Evolutionary conservation across 148 eudicot genomes (phyloP).

Genomic region (Talinum fruticosum): DNA sequence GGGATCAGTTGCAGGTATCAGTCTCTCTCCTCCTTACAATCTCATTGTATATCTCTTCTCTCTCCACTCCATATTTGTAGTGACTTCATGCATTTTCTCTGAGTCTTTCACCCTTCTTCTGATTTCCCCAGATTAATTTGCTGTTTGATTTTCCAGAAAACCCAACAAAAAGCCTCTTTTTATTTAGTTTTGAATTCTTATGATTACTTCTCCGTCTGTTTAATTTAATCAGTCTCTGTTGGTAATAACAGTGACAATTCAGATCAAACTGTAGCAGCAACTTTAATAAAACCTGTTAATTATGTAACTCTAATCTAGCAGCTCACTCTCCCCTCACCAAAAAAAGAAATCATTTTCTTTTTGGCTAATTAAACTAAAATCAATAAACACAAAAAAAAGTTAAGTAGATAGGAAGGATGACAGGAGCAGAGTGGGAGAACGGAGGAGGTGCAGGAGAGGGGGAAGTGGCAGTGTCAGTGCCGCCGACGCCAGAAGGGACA

Average conservation of each 20-base stretch:
- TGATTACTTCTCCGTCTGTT: too few species aligned
- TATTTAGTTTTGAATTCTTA: too few species aligned
- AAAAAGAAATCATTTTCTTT: constrained; percentile 15
- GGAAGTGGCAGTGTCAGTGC: constrained; percentile 41
- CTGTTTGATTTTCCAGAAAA: too few species aligned
- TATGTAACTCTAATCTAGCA: constrained; percentile 32
- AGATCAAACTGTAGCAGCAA: constrained; percentile 24
- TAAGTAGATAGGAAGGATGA: not conserved
- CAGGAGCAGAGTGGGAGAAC: not conserved
- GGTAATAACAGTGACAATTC: constrained; percentile 22
- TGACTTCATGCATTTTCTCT: too few species aligned
- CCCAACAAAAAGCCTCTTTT: too few species aligned
- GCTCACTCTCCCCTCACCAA: not conserved
- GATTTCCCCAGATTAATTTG: too few species aligned
- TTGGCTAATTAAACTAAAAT: not conserved
- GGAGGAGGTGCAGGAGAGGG: constrained; percentile 21
- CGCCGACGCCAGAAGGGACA: constrained; percentile 52
- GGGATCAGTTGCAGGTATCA: too few species aligned
- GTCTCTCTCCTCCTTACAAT: too few species aligned
- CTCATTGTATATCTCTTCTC: too few species aligned
- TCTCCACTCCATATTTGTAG: too few species aligned
- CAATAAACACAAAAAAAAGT: not conserved
- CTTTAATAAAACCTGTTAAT: constrained; percentile 36
- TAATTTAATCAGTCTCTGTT: too few species aligned
- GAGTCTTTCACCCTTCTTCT: too few species aligned